Conservation (phyloP, 495 filamentous ascomycete genomes). For the Penicillium paxilli region DNA sequence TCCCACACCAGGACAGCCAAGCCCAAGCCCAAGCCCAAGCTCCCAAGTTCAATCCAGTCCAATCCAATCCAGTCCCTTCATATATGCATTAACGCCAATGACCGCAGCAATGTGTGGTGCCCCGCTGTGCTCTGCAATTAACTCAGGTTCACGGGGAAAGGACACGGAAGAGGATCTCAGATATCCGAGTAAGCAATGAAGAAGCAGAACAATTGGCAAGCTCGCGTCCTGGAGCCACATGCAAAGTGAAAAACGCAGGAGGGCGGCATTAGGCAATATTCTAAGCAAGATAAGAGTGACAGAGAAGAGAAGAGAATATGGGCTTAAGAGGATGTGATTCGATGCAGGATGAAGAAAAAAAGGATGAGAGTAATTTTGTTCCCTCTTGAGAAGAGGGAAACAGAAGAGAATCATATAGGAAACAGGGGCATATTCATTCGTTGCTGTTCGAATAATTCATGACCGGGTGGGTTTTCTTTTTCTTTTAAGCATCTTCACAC, state of each 20-base stretch:
- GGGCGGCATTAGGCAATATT: conserved; percentile 24
- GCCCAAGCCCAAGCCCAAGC: too few species aligned
- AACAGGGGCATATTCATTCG: conserved; percentile 32
- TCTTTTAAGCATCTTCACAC: not conserved
- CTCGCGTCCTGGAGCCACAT: not conserved
- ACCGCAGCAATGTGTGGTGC: not conserved
- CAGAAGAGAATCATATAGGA: conserved; percentile 15
- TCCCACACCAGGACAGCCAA: not conserved
- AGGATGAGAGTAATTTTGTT: conserved; percentile 1
- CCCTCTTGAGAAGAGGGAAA: not conserved
- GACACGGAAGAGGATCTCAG: not conserved
- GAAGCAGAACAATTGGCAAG: not conserved
- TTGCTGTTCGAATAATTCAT: conserved; percentile 33
- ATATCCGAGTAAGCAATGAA: not conserved
- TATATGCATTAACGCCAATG: not conserved
- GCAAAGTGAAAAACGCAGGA: conserved; percentile 1
- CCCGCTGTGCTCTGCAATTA: not conserved
- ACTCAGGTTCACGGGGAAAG: not conserved
- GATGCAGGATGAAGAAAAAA: conserved; percentile 10
- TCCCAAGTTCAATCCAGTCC: not conserved
- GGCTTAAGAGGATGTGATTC: conserved; percentile 11
- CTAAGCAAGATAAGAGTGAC: conserved; percentile 17
- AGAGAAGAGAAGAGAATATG: conserved; percentile 15
- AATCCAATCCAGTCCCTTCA: not conserved
- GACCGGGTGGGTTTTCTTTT: conserved; percentile 17